These are phyloP conservation scores for Spizellomyces punctatus DNA, from an alignment of 192 early-diverging fungal genomes.

Conservation along the genomic window DNA sequence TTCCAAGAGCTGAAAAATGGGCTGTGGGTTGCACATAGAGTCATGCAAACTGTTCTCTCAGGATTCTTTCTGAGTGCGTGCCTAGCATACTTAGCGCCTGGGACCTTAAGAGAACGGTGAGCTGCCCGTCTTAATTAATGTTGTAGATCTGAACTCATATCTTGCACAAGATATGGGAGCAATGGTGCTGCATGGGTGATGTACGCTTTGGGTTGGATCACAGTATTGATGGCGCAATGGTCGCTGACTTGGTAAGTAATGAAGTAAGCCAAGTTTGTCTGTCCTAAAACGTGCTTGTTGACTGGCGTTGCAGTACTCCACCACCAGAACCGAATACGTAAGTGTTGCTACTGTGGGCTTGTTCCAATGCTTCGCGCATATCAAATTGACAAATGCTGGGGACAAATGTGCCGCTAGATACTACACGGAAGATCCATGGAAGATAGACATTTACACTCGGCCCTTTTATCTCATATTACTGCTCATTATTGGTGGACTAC, in stretches of 20 bases:
- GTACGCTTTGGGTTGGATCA: conserved; percentile 24
- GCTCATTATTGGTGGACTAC: conserved; percentile 10
- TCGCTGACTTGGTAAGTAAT: conserved; percentile 27
- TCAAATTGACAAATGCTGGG: too few relatives aligned
- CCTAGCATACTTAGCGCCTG: conserved; percentile 24
- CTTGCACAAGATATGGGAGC: not conserved
- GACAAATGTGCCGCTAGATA: not conserved
- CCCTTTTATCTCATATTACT: conserved; percentile 23
- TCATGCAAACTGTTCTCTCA: conserved; percentile 3
- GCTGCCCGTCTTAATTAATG: not conserved
- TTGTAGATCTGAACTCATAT: not conserved
- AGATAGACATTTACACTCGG: conserved; percentile 21
- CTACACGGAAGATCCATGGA: conserved; percentile 17
- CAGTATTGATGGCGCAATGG: conserved; percentile 25
- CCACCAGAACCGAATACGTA: conserved; percentile 32
- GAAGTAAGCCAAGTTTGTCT: not conserved
- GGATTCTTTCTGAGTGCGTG: conserved; percentile 26
- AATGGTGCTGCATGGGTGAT: conserved; percentile 7
- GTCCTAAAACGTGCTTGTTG: too few relatives aligned
- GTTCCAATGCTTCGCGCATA: too few relatives aligned
- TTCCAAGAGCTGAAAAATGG: not conserved
- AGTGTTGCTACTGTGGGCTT: too few relatives aligned
- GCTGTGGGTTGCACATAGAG: not conserved
- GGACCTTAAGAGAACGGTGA: conserved; percentile 3
- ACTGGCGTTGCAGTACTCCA: not conserved